These are phyloP conservation scores for Tricholoma sp. DNA, from an alignment of 768 basidiomycete genomes.

Conservation along the genomic window DNA sequence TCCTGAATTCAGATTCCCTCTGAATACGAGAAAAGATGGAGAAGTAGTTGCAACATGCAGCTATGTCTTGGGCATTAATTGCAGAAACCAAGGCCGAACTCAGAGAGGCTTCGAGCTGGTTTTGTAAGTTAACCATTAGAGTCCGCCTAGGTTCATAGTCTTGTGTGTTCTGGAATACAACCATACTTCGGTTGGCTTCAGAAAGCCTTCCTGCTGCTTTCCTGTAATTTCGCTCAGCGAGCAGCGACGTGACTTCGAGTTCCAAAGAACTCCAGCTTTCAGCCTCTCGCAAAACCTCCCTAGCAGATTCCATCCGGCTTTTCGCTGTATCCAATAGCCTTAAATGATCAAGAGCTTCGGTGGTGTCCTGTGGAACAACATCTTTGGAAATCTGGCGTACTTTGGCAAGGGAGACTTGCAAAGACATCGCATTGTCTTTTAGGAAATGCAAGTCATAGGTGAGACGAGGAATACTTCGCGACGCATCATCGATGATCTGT, in stretches of 20 bases:
- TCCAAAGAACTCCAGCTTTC: constrained; percentile 97
- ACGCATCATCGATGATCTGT: constrained; percentile 87
- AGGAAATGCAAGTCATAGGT: constrained; percentile 97
- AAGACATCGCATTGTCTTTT: constrained; percentile 80
- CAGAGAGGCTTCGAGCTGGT: constrained; percentile 89
- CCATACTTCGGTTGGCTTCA: constrained; percentile 85
- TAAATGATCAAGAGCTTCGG: constrained; percentile 67
- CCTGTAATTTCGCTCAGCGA: constrained; percentile 71
- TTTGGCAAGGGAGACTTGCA: constrained; percentile 60
- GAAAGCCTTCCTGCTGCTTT: constrained; percentile 91
- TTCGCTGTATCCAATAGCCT: constrained; percentile 80
- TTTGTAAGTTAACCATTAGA: constrained; percentile 89
- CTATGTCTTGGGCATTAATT: constrained; percentile 72
- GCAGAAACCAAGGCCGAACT: constrained; percentile 88
- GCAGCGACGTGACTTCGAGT: constrained; percentile 82
- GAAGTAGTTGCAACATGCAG: constrained; percentile 73
- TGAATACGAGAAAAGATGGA: constrained; percentile 88
- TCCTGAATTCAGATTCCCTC: constrained; percentile 86
- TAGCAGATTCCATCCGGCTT: constrained; percentile 78
- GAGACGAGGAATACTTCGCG: constrained; percentile 83
- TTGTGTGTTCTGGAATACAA: constrained; percentile 87
- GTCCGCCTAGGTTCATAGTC: constrained; percentile 85
- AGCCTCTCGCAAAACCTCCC: constrained; percentile 89
- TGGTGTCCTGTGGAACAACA: constrained; percentile 53
- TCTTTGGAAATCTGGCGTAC: constrained; percentile 53